Base-by-base conservation (phyloP, 805 yeast species). In the Clavispora vitiphila region DNA sequence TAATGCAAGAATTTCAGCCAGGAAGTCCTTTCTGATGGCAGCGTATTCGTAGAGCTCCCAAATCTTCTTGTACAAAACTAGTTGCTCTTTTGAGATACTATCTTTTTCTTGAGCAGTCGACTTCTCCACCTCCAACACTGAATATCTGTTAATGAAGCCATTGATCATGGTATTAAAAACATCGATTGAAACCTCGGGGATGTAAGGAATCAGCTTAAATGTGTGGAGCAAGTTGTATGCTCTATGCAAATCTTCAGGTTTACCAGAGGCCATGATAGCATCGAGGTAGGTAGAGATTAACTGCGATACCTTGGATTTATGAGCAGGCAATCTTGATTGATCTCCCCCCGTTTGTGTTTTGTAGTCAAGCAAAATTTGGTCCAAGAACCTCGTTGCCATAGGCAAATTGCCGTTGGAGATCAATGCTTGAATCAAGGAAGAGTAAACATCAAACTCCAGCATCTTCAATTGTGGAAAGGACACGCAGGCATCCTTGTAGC, bases 361-460 rank as follows among this genome's bases (percentile, higher is more conserved):
- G 50, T 69, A 70, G 35, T 76, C 74, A 0, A 66, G 50, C 32
- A 83, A 57, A 5, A 82, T 64, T 31, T 70, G 64, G 54, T 83
- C 85, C 51, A 84, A 61, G 42, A 82, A 71, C 43, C 72, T 67
- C 1, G 83, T 71, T 3, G 87, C 81, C 31, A 72, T 50, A 8
- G 67, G 64, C 27, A 70, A 48, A 47, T 80, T 76, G 31, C 72
- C 75, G 34, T 77, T 74, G 39, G 65, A 62, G 10, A 79, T 68
- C 40, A 83, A 62, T 1, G 81, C 69, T 25, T 78, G 71, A 26
- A 83, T 67, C 43, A 80, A 61, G 34, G 65, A 58, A 1, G 78
- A 61, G 53, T 81, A 82, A 24, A 81, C 70, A 25, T 61, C 57
- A 48, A 68, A 74, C 49, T 77, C 80, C 26, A 66, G 55, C 2